Conservation (phyloP, 2,329 filamentous ascomycete species). For the Parascedosporium putredinis region DNA sequence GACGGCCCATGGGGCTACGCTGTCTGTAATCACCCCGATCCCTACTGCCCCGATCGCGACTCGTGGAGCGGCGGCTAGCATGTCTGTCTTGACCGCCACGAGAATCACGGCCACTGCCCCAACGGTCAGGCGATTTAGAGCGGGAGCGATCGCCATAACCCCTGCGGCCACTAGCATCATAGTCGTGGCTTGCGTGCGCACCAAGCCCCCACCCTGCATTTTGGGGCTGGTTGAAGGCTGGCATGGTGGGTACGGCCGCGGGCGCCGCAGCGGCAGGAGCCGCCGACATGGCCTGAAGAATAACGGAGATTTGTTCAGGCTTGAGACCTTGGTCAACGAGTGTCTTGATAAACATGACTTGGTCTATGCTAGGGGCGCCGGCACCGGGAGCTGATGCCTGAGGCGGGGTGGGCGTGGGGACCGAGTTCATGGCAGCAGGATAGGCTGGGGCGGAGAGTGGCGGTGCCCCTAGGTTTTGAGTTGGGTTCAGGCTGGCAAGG, state of each 20-base stretch:
- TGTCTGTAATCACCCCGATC: slow-evolving; percentile 69
- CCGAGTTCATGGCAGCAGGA: slow-evolving; percentile 40
- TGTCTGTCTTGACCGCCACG: slow-evolving; percentile 55
- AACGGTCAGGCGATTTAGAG: slow-evolving; percentile 70
- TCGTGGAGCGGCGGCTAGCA: slow-evolving; percentile 58
- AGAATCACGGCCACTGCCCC: slow-evolving; percentile 56
- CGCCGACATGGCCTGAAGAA: slow-evolving; percentile 43
- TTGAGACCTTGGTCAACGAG: slow-evolving; percentile 66
- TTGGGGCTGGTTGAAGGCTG: slow-evolving; percentile 31
- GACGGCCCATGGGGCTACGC: slow-evolving; percentile 66
- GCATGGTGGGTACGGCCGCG: slow-evolving; percentile 24
- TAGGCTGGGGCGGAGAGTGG: slow-evolving; percentile 19
- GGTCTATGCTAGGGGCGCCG: slow-evolving; percentile 34
- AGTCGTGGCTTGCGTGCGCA: slow-evolving; percentile 1
- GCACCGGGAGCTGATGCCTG: slow-evolving; percentile 24
- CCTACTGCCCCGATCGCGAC: slow-evolving; percentile 39
- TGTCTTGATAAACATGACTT: slow-evolving; percentile 64
- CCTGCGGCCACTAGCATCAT: neutral
- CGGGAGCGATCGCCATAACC: slow-evolving; percentile 47
- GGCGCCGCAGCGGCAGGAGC: slow-evolving; percentile 21
- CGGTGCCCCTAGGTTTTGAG: slow-evolving; percentile 16
- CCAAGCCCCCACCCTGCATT: slow-evolving; percentile 12
- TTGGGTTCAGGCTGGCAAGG: slow-evolving; percentile 16
- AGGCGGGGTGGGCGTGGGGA: slow-evolving; percentile 45
- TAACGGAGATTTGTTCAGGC: slow-evolving; percentile 61